Base-by-base conservation (phyloP, 306 rosid species). In the Prunus persica region DNA sequence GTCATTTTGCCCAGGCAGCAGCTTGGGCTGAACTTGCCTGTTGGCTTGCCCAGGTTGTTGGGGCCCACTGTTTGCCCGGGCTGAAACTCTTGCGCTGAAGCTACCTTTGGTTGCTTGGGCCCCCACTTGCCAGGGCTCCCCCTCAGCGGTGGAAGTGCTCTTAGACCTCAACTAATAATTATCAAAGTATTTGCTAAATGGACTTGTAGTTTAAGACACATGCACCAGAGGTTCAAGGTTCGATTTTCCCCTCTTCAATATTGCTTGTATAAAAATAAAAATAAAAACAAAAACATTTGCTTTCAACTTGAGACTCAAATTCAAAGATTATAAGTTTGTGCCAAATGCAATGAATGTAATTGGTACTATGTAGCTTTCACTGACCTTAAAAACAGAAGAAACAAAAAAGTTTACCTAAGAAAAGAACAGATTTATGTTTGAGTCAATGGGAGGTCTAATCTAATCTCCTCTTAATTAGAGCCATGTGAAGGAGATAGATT, bases 11-110 rank as follows among this genome's bases (percentile, higher is more conserved):
- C 1, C 6, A 32, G 0, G 6, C 6, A 5, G 7, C 7, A 5
- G 0, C 38, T 32, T 0, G 1, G 0, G 7, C 1, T 32, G 38
- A 32, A 32, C 38, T 32, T 32, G 6, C 34, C 0, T 0, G 6
- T 30, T 1, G 6, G 0, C 34, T 30, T 30, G 38, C 38, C 38
- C 38, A 5, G 38, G 7, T 32, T 32, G 38, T 0, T 5, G 7
- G 5, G 38, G 7, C 38, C 6, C 6, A 5, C 38, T 32, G 0
- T 32, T 32, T 32, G 6, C 38, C 1, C 6, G 6, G 0, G 6
- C 7, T 32, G 6, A 6, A 32, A 32, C 38, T 32, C 34, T 32
- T 32, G 6, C 0, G 1, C 34, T 32, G 34, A 6, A 32, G 34
- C 1, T 32, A 0, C 6, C 6, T 32, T 32, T 32, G 38, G 0